phyloP scores from a whole-genome alignment of 176 grass and related monocot genomes.

The Metroxylon sagu region DNA sequence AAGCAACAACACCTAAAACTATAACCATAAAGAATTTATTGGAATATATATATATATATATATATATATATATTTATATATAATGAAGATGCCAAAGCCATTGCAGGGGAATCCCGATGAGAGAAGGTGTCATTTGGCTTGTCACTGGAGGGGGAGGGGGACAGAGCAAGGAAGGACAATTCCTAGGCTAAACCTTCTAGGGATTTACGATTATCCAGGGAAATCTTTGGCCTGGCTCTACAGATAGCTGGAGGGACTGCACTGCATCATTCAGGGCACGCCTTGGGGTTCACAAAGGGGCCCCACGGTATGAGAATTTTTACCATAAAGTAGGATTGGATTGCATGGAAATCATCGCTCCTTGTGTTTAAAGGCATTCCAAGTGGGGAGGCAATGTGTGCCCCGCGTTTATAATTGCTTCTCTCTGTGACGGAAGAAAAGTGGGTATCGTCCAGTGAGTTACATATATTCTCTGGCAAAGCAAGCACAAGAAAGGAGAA shows the following conservation, averaged over 20 bases:
- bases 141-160: conserved; percentile 9
- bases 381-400: conserved; percentile 25
- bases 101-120: conserved; percentile 29
- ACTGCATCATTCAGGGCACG: conserved; percentile 38
- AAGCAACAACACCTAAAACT: no score
- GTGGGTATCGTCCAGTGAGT: neutral
- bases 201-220: conserved; percentile 1
- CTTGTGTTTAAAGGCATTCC: conserved; percentile 16
- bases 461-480: no score
- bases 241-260: conserved; percentile 4
- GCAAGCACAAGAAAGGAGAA: no score
- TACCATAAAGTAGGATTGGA: conserved; percentile 23
- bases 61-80: no score
- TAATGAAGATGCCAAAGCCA: no score
- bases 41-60: no score
- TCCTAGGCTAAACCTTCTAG: conserved; percentile 19
- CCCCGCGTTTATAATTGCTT: conserved; percentile 29
- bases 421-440: neutral
- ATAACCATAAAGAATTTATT: no score
- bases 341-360: conserved; percentile 57
- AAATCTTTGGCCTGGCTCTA: conserved; percentile 7
- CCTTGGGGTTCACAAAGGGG: conserved; percentile 55
- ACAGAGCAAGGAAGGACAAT: conserved; percentile 9
- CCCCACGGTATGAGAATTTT: conserved; percentile 14
- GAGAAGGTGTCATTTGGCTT: conserved; percentile 15